Base-by-base conservation (phyloP, 2,329 filamentous ascomycete species). In the Talaromyces islandicus region DNA sequence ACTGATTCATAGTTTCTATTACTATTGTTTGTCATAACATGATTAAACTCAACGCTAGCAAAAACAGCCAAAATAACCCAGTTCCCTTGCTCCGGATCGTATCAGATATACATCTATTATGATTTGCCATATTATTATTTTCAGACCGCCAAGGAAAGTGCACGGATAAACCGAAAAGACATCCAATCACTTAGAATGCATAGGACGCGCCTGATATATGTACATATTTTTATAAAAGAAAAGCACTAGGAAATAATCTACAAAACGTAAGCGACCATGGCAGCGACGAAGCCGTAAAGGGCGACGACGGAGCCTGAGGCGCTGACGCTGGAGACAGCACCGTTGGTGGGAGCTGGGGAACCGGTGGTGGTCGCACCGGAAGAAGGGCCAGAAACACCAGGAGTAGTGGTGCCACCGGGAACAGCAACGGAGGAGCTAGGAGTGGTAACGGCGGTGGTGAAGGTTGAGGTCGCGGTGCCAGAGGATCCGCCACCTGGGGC, bases 221-320 rank as follows among this genome's bases (percentile, higher is more conserved):
- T 46, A 46, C 38, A 29, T 27, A 41, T 27, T 27, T 27, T 29
- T 19, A 24, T 46, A 46, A 10, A 56, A 46, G 21, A 30, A 17
- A 12, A 46, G 27, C 24, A 14, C 30, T 17, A 12, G 5, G 4
- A 21, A 14, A 17, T 12, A 56, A 10, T 46, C 57, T 61, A 61
- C 55, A 61, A 21, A 11, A 54, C 59, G 35, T 61, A 61, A 24
- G 59, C 59, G n/a, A 61, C 59, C 7, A 61, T 48, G 59, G 55
- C 59, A 30, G 57, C 57, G 51, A 61, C 54, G 59, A 58, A 58
- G 51, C 59, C 53, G 55, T 61, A 61, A 25, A 61, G 43, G 32
- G 55, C 59, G 24, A 61, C 59, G 27, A 57, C 41, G 21, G 59
- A 61, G 41, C 59, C 48, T 25, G 59, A 43, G 27, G 57, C 24